A percentile compares a stretch with the other conserved stretches of the same genome.
phyloP scores from a whole-genome alignment of 345 rosid species.

The Theobroma cacao region DNA sequence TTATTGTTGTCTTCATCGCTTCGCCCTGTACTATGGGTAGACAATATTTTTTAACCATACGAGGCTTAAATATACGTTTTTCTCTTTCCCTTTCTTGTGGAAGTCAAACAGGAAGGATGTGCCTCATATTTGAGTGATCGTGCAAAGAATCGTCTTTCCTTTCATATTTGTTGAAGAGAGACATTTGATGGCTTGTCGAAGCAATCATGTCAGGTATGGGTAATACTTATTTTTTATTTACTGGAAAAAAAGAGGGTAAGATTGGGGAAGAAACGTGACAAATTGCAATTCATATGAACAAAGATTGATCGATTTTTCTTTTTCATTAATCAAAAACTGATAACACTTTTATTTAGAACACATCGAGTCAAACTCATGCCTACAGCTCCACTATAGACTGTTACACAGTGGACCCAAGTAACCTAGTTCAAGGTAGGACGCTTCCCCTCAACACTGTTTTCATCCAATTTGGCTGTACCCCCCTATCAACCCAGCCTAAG shows the following conservation, averaged over 20 bases:
- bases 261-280: no score
- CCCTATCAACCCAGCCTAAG: not conserved
- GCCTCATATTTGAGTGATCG: not conserved
- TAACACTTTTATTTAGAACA: slow-evolving; percentile 2
- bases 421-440: not conserved
- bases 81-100: no score
- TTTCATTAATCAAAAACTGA: not conserved
- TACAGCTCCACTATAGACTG: not conserved
- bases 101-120: no score
- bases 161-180: not conserved
- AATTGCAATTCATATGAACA: not conserved
- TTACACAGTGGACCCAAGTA: not conserved
- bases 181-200: no score
- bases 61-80: no score
- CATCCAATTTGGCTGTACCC: not conserved
- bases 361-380: not conserved
- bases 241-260: no score
- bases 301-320: not conserved
- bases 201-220: no score
- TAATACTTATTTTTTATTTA: no score
- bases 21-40: not conserved
- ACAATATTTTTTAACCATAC: no score
- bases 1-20: not conserved
- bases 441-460: not conserved
- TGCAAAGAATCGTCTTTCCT: not conserved